Base-by-base conservation (phyloP, 768 basidiomycete genomes). In the Lactifluus subvellereus region DNA sequence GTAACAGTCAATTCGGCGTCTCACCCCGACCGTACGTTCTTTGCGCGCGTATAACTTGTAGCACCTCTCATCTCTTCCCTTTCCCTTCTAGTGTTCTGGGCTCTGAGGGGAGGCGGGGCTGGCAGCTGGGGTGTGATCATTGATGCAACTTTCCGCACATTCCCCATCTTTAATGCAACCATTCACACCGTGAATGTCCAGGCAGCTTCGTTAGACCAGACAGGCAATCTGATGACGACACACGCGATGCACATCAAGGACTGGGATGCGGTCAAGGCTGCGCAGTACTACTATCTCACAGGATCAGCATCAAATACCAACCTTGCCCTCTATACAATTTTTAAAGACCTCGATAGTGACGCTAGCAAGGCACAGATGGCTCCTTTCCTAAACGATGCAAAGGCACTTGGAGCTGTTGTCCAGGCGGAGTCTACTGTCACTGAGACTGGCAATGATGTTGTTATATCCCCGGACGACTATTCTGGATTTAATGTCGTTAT, bases 51-150 rank as follows among this genome's bases (percentile, higher is more conserved):
- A 9, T 7, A n/a, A n/a, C 11, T 30, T 49, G 40, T 5, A 8
- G 30, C 22, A 8, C 13, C 1, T 62, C 63, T 48, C 16, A 57
- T 50, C 32, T 18, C 22, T 47, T 6, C 42, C 22, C 4, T 52
- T 20, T 43, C 45, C n/a, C 30, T 51, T 40, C 22, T 51, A 69
- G 69, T 70, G 14, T 70, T 69, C 55, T 68, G 61, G 64, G 64
- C 68, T n/a, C 14, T 71, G 30, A 61, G 68, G 4, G 68, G 68
- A 11, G 66, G 60, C 5, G 64, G 66, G 4, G 63, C 59, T 13
- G 76, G 76, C 9, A 74, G 71, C 42, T 78, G 74, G 76, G 76
- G 75, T 22, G 71, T 77, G n/a, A 71, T 77, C 47, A 67, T 75
- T 30, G 72, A 74, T 27, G 73, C 74, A 0, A 77, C 76, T 6